phyloP scores from a whole-genome alignment of 441 rosid species.

The Pelargonium citronellum region DNA sequence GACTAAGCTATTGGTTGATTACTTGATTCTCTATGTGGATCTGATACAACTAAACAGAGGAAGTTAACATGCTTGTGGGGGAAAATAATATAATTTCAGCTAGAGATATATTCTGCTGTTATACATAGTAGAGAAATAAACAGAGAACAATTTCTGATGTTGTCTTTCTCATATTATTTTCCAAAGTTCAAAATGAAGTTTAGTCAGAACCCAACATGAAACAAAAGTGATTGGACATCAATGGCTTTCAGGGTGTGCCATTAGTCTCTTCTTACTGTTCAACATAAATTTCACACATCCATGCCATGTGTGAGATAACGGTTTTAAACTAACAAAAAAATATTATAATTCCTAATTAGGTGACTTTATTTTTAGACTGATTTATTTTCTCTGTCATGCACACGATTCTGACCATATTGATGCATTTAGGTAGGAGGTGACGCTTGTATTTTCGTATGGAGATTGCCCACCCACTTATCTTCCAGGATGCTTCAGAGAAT shows the following conservation, averaged over 20 bases:
- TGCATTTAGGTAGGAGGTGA: conserved; percentile 63
- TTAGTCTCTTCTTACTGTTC: neutral
- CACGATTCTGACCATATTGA: conserved; percentile 20
- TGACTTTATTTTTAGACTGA: neutral
- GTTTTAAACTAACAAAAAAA: neutral
- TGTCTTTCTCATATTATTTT: too few species aligned
- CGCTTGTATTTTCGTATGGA: conserved; percentile 76
- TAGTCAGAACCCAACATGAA: neutral
- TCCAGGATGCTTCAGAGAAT: conserved; percentile 52
- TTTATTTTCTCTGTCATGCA: neutral
- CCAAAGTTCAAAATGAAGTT: neutral
- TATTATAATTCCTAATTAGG: neutral
- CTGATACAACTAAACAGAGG: neutral
- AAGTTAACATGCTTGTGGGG: neutral
- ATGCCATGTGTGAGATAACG: neutral
- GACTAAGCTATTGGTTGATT: neutral
- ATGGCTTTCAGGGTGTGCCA: neutral
- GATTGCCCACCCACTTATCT: conserved; percentile 49
- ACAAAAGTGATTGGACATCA: neutral
- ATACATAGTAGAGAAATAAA: too few species aligned
- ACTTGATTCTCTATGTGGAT: neutral
- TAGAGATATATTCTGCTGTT: too few species aligned
- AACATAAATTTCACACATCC: neutral
- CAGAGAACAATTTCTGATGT: too few species aligned
- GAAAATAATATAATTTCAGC: neutral